Evolutionary conservation across 2,329 filamentous ascomycete genomes (phyloP).

Genomic region (Shiraia sp.): DNA sequence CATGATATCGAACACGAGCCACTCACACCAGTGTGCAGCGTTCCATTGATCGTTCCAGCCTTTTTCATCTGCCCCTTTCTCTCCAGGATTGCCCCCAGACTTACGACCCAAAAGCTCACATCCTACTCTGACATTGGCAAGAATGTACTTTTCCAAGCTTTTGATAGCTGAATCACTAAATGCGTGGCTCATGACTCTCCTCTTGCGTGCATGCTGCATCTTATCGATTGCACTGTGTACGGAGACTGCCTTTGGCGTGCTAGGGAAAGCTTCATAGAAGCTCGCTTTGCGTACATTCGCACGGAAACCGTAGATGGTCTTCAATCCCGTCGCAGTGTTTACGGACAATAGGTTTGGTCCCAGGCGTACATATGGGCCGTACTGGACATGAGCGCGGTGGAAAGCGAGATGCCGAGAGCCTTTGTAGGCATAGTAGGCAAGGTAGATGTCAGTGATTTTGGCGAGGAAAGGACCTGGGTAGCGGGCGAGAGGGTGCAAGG

Average conservation of each 20-base stretch:
- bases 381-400: constrained; percentile 69
- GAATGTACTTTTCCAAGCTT: constrained; percentile 51
- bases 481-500: constrained; percentile 48
- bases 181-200: constrained; percentile 52
- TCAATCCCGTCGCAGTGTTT: constrained; percentile 64
- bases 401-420: constrained; percentile 76
- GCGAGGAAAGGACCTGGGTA: constrained; percentile 50
- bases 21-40: constrained; percentile 51
- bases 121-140: constrained; percentile 48
- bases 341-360: constrained; percentile 78
- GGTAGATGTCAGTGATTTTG: constrained; percentile 43
- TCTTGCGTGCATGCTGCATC: constrained; percentile 51
- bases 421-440: constrained; percentile 70
- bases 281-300: constrained; percentile 54
- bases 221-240: constrained; percentile 53
- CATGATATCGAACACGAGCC: constrained; percentile 57
- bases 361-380: constrained; percentile 74
- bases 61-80: constrained; percentile 19
- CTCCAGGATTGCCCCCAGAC: constrained; percentile 6
- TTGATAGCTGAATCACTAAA: constrained; percentile 53
- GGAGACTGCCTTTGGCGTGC: constrained; percentile 47
- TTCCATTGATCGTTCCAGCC: constrained; percentile 51
- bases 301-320: constrained; percentile 55
- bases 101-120: constrained; percentile 40
- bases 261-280: constrained; percentile 54